phyloP scores from a whole-genome alignment of 2,329 filamentous ascomycete genomes.

The Cladosporium colombiae region DNA sequence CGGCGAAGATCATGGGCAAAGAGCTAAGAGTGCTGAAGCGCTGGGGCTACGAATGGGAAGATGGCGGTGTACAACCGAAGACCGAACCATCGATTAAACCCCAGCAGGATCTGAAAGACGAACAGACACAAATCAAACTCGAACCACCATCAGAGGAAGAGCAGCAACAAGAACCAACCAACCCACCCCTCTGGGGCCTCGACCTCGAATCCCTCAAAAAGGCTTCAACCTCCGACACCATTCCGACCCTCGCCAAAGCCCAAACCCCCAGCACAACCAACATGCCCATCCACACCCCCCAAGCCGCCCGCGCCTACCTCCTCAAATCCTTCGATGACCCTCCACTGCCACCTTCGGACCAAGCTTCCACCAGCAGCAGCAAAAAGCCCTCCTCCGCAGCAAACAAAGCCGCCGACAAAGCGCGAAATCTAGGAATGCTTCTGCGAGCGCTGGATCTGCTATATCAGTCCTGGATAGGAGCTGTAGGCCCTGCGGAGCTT shows the following conservation, averaged over 20 bases:
- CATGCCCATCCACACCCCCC: constrained; percentile 73
- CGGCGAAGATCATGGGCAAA: constrained; percentile 70
- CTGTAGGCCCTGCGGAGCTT: constrained; percentile 64
- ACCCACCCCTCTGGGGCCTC: constrained; percentile 58
- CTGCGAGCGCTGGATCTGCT: constrained; percentile 71
- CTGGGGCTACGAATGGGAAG: constrained; percentile 61
- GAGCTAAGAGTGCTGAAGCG: constrained; percentile 75
- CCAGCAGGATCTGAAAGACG: background rate
- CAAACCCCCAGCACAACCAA: constrained; percentile 41
- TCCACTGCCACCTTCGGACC: constrained; percentile 28
- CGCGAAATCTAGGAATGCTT: constrained; percentile 68
- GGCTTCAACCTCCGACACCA: constrained; percentile 37
- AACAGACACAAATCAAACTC: background rate
- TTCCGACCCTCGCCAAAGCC: constrained; percentile 25
- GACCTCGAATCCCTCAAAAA: constrained; percentile 58
- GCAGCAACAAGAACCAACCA: background rate
- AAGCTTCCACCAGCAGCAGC: constrained; percentile 6
- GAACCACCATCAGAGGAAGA: background rate
- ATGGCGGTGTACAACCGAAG: constrained; percentile 22
- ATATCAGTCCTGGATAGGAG: constrained; percentile 71
- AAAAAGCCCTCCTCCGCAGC: constrained; percentile 60
- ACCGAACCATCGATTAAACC: background rate
- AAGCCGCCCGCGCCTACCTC: constrained; percentile 64
- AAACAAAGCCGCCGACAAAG: constrained; percentile 60
- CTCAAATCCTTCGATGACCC: constrained; percentile 60